A percentile compares a stretch with the other conserved stretches of the same genome.
These are phyloP conservation scores for Datura wrightii DNA, from an alignment of 257 asterid species.

Conservation along the genomic window DNA sequence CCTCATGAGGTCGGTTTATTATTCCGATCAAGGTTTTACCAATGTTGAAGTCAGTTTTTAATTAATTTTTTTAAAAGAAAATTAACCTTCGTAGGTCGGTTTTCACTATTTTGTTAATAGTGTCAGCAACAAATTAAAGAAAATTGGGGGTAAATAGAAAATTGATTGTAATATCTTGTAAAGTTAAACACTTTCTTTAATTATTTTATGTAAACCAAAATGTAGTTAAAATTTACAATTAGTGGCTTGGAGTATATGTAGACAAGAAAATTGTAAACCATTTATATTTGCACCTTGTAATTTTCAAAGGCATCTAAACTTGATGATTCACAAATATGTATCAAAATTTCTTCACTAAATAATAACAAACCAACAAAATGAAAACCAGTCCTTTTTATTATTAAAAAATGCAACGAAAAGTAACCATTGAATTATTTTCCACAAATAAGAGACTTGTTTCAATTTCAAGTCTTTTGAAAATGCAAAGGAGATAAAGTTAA, in stretches of 20 bases:
- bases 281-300: background rate
- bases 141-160: too few relatives aligned
- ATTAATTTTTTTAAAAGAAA: too few relatives aligned
- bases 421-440: constrained; percentile 13
- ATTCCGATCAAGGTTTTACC: too few relatives aligned
- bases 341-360: background rate
- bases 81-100: too few relatives aligned
- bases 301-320: background rate
- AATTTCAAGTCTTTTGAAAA: background rate
- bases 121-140: too few relatives aligned
- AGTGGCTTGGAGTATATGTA: constrained; percentile 17
- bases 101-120: too few relatives aligned
- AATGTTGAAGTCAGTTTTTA: too few relatives aligned
- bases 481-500: background rate
- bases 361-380: constrained; percentile 19
- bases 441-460: background rate
- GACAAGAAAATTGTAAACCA: constrained; percentile 13
- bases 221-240: background rate
- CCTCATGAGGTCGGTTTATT: too few relatives aligned
- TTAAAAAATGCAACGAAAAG: background rate
- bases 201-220: background rate
- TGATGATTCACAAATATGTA: background rate
- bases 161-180: background rate
- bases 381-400: background rate
- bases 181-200: background rate